Percentiles rank a stretch among this genome's conserved stretches.
phyloP scores from a whole-genome alignment of 208 protist species.

The Trichomonas vaginalis region DNA sequence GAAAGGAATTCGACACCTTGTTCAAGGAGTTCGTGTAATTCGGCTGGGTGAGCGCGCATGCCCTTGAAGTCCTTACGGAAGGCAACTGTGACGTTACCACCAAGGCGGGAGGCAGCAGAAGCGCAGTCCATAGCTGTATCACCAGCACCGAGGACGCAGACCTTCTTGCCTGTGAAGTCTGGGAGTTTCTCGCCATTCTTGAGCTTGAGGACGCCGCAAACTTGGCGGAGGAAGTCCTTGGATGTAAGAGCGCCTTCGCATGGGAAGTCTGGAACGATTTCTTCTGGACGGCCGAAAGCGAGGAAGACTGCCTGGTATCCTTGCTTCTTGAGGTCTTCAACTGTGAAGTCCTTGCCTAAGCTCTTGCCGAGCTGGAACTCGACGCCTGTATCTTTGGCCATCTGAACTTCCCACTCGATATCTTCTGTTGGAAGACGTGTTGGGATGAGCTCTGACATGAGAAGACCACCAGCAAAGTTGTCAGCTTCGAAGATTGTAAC shows the following conservation, averaged over 20 bases:
- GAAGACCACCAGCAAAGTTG: conserved; percentile 51
- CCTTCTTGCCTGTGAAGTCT: conserved; percentile 47
- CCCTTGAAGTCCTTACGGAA: conserved; percentile 53
- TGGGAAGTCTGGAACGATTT: background rate
- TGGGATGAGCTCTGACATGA: conserved; percentile 53
- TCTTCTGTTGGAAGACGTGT: conserved; percentile 54
- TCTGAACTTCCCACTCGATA: conserved; percentile 56
- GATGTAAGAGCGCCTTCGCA: conserved; percentile 52
- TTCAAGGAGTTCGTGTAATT: conserved; percentile 47
- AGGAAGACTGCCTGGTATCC: conserved; percentile 58
- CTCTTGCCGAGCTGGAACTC: conserved; percentile 33
- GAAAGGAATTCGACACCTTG: conserved; percentile 59
- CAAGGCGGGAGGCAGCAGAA: conserved; percentile 51
- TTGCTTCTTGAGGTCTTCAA: conserved; percentile 47
- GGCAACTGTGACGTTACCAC: conserved; percentile 49
- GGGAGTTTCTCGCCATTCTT: conserved; percentile 41
- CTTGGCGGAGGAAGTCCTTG: conserved; percentile 51
- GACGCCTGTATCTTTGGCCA: conserved; percentile 60
- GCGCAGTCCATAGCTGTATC: conserved; percentile 67
- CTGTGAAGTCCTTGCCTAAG: conserved; percentile 46
- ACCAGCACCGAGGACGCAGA: conserved; percentile 65
- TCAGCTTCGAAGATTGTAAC: conserved; percentile 61
- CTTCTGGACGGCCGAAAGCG: conserved; percentile 47
- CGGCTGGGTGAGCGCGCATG: conserved; percentile 50
- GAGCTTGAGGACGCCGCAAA: conserved; percentile 42